Evolutionary conservation across 2,329 filamentous ascomycete genomes (phyloP), one percentile per base, ranked within the genome.

Genomic region (Stemphylium vesicarium): DNA sequence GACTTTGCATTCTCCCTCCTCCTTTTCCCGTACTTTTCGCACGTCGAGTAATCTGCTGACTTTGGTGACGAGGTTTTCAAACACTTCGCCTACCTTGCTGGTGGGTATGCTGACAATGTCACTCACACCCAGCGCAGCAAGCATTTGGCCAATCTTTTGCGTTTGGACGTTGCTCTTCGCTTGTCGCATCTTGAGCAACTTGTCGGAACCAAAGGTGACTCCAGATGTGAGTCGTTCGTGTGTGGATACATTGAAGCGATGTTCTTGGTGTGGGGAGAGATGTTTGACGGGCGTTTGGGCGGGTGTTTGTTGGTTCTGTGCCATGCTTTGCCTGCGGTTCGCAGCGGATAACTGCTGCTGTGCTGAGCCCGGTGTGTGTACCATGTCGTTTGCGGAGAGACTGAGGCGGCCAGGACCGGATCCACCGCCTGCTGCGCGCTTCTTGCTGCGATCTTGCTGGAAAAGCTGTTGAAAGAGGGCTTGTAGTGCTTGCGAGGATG

Each of bases 121-220:
- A 1, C 88, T 85, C 37, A 95, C 84, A 37, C 90, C 88, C 6
- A 94, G 79, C 73, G 92, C 88, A 37, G 81, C 82, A 20, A 95
- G 84, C 4, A 87, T 87, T 50, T 88, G 88, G 12, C 82, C 86
- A 60, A 95, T 92, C 60, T 90, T 89, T 57, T 86, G 77, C 62
- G 91, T 90, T 71, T 93, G 90, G 57, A 89, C 85, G 49, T 88
- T 85, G 13, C 85, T 89, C 78, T 93, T 93, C 60, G 89, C 89
- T 33, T 87, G 86, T 51, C 92, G 88, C 20, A 91, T 84, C 75
- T 92, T 92, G 64, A 88, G 88, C 54, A 94, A 85, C 73, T 86
- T 88, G 66, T 94, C 90, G 24, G 92, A 92, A 11, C 94, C 90
- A 82, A 98, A 98, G 12, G 91, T 89, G 32, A 96, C 91, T 6